phyloP scores from a whole-genome alignment of 768 basidiomycete species.

The Saitozyma sp. region DNA sequence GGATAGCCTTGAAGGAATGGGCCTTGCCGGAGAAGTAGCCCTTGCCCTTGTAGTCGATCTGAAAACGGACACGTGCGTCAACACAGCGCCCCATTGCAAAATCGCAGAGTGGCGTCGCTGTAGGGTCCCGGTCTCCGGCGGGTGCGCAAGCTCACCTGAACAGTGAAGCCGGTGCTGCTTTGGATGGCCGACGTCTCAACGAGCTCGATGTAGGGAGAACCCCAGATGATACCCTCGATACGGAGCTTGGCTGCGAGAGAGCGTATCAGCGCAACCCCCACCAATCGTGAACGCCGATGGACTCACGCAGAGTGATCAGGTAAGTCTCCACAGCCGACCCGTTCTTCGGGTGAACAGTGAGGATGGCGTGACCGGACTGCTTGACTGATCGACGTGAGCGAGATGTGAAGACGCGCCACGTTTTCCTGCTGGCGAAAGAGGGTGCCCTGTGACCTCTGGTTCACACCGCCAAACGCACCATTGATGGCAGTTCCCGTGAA shows the following conservation, averaged over 20 bases:
- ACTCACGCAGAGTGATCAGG: conserved; percentile 76
- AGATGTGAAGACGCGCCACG: not conserved
- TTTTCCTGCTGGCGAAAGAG: not conserved
- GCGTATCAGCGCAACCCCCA: conserved; percentile 3
- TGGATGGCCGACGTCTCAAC: conserved; percentile 78
- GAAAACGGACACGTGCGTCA: conserved; percentile 46
- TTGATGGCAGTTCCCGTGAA: conserved; percentile 68
- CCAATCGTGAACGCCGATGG: not conserved
- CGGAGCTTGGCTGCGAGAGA: conserved; percentile 63
- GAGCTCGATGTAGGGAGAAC: conserved; percentile 87
- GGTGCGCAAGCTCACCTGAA: conserved; percentile 54
- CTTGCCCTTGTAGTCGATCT: conserved; percentile 92
- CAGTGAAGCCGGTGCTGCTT: conserved; percentile 63
- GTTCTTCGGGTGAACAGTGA: conserved; percentile 65
- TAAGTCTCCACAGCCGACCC: conserved; percentile 67
- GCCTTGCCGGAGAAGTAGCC: conserved; percentile 93
- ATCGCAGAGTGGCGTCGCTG: not conserved
- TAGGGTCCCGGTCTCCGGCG: not conserved
- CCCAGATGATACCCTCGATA: conserved; percentile 85
- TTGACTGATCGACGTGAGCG: conserved; percentile 61
- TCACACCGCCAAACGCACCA: conserved; percentile 29
- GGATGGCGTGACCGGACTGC: conserved; percentile 88
- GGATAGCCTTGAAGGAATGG: conserved; percentile 83
- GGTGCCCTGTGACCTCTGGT: not conserved
- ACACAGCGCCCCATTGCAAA: not conserved